Evolutionary conservation across 495 filamentous ascomycete genomes (phyloP).

Genomic region (Daldinia childiae): DNA sequence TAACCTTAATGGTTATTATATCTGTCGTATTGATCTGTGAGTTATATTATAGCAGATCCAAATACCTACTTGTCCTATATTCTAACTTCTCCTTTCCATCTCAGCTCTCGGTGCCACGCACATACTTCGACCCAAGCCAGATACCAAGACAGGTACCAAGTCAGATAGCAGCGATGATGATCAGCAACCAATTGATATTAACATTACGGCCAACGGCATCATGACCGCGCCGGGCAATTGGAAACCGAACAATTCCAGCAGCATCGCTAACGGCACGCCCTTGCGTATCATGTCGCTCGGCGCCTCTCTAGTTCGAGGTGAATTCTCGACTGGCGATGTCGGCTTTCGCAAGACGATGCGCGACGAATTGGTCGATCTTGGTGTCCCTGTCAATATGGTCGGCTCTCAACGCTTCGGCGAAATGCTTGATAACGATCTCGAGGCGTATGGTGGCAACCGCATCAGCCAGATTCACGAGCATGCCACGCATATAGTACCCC

Average conservation of each 20-base stretch:
- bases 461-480: slow-evolving; percentile 49
- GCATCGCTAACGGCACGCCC: slow-evolving; percentile 40
- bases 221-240: slow-evolving; percentile 32
- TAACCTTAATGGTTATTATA: slow-evolving; percentile 31
- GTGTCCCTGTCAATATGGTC: slow-evolving; percentile 49
- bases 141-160: background rate
- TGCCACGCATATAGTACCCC: slow-evolving; percentile 43
- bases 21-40: slow-evolving; percentile 40
- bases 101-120: slow-evolving; percentile 41
- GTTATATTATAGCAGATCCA: background rate
- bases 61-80: background rate
- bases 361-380: slow-evolving; percentile 45
- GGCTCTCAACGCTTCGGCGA: slow-evolving; percentile 49
- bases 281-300: slow-evolving; percentile 65
- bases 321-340: slow-evolving; percentile 58
- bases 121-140: slow-evolving; percentile 16
- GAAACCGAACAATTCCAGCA: slow-evolving; percentile 43
- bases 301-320: slow-evolving; percentile 66
- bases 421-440: slow-evolving; percentile 52
- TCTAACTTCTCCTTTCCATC: slow-evolving; percentile 11
- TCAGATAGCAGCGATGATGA: background rate
- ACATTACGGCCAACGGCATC: slow-evolving; percentile 29
- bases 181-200: background rate
- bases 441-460: slow-evolving; percentile 51
- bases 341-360: slow-evolving; percentile 63